Conservation (phyloP, 2,329 filamentous ascomycete species). For the Blastomyces percursus region DNA sequence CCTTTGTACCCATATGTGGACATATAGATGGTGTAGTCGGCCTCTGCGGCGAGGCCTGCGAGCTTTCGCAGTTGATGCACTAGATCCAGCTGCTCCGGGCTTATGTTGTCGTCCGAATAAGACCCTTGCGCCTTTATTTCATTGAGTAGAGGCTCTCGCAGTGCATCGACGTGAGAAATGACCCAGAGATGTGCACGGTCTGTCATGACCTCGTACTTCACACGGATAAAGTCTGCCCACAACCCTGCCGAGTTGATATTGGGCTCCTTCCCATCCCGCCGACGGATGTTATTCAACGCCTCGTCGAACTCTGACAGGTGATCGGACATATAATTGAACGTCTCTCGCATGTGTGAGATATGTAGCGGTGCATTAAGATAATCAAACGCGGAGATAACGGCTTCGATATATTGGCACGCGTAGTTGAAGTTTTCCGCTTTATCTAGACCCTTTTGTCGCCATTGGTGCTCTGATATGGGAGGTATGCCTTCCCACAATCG, state of each 20-base stretch:
- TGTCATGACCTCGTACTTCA: constrained; percentile 18
- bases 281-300: constrained; percentile 12
- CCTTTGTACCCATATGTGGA: constrained; percentile 20
- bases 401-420: constrained; percentile 17
- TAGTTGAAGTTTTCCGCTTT: constrained; percentile 15
- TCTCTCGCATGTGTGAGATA: constrained; percentile 14
- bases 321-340: constrained; percentile 19
- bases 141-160: constrained; percentile 13
- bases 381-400: constrained; percentile 18
- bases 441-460: constrained; percentile 17
- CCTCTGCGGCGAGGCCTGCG: constrained; percentile 10
- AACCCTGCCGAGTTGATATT: constrained; percentile 13
- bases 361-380: constrained; percentile 17
- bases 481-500: constrained; percentile 20
- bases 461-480: constrained; percentile 19
- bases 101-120: background rate
- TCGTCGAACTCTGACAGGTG: constrained; percentile 14
- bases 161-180: constrained; percentile 10
- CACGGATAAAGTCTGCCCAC: constrained; percentile 18
- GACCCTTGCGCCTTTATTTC: constrained; percentile 5
- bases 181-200: constrained; percentile 19
- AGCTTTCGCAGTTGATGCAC: constrained; percentile 13
- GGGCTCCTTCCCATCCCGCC: constrained; percentile 6
- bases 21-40: constrained; percentile 18
- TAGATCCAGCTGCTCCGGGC: constrained; percentile 13